These are phyloP conservation scores for Farysia itapuensis DNA, from an alignment of 1,284 basidiomycete genomes.

Conservation along the genomic window DNA sequence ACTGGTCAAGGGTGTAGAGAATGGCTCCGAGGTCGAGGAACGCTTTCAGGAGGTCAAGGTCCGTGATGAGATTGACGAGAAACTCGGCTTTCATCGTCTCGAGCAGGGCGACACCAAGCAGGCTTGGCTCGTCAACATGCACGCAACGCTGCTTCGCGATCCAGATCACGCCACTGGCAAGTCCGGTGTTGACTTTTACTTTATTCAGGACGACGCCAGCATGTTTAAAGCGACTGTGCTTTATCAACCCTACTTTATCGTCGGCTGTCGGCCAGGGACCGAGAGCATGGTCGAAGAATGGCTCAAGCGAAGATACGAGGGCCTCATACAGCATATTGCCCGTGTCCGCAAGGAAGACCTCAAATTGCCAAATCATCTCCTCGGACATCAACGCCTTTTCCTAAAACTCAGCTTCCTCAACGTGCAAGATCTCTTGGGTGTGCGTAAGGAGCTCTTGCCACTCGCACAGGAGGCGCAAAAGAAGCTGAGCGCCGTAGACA, in stretches of 20 bases:
- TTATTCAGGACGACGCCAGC: conserved; percentile 92
- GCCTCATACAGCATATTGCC: conserved; percentile 71
- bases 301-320: conserved; percentile 91
- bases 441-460: conserved; percentile 84
- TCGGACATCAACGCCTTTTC: conserved; percentile 84
- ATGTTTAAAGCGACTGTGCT: conserved; percentile 93
- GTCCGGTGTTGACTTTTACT: conserved; percentile 91
- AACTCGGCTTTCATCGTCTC: conserved; percentile 73
- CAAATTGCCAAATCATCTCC: conserved; percentile 90
- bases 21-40: conserved; percentile 53
- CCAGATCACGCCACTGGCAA: conserved; percentile 49
- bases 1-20: conserved; percentile 46
- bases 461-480: conserved; percentile 85
- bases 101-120: conserved; percentile 51
- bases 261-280: conserved; percentile 78
- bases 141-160: conserved; percentile 87
- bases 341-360: conserved; percentile 90
- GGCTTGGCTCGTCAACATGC: conserved; percentile 97
- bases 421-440: conserved; percentile 82
- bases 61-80: conserved; percentile 87
- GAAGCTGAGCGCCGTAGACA: conserved; percentile 93
- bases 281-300: conserved; percentile 94
- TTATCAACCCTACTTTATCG: conserved; percentile 92
- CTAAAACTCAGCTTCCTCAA: conserved; percentile 90
- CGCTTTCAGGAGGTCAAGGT: conserved; percentile 53